Evolutionary conservation across 441 rosid species (phyloP), one percentile per base, ranked within the genome.

Genomic region (Adansonia madagascariensis): DNA sequence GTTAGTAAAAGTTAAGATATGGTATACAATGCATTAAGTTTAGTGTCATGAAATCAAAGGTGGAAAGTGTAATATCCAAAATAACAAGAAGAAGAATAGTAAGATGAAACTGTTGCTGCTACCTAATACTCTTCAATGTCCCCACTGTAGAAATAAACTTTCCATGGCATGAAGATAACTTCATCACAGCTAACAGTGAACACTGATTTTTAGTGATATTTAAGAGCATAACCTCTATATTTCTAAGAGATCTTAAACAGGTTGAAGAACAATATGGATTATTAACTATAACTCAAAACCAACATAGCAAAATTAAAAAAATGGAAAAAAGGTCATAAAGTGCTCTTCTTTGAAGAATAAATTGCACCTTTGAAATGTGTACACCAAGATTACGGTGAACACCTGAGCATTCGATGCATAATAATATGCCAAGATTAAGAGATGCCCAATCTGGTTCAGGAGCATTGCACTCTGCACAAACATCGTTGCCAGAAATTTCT

Each of bases 381-480:
- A 95, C 99, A 9, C 98, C 98, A 49, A 95, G 97, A 86, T 95
- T 95, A 64, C 98, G 91, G 78, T 93, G 98, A 78, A 91, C 92
- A 71, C 99, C 98, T 71, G 99, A 95, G 86, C 98, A 95, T 78
- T 93, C 94, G 70, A 93, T 95, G 85, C 99, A 95, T 80, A 95
- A 77, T 77, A 95, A 84, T 73, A 93, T 82, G 74, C 97, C 98
- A 81, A 95, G 98, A 87, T 95, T 95, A 53, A 95, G 90, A 5
- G 99, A 95, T 55, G 97, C 99, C 99, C 99, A 95, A 78, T 93
- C 98, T 22, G 99, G 98, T 39, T 86, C 91, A 75, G 91, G 88
- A 80, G 93, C 83, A 82, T 88, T 80, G 86, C 99, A 95, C 82
- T 95, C 98, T 76, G 94, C 99, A 87, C 99, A 95, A 72, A 84